These are phyloP conservation scores for Bryoerythrophyllum caledonicum DNA, from an alignment of 225 moss, liverwort and hornwort species.

Conservation along the genomic window DNA sequence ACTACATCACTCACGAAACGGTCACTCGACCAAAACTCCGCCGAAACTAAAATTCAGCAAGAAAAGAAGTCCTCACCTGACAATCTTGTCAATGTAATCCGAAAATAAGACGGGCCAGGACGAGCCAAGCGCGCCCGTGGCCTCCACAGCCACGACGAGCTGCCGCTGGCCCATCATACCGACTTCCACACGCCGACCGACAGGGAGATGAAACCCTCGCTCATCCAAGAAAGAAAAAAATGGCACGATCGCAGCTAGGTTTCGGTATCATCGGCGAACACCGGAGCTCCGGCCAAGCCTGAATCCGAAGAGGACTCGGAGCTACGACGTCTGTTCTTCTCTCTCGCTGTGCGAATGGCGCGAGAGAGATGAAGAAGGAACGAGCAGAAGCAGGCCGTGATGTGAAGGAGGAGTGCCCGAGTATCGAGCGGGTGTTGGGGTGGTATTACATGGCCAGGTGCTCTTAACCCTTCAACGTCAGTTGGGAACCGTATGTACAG, in stretches of 20 bases:
- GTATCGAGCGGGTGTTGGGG: not conserved
- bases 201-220: not conserved
- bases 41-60: not conserved
- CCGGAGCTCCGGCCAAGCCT: not conserved
- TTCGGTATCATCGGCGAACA: not conserved
- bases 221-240: not conserved
- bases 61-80: conserved; percentile 57
- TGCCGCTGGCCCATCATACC: conserved; percentile 62
- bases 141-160: conserved; percentile 87
- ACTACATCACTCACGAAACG: not conserved
- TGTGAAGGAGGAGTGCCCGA: not conserved
- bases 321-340: not conserved
- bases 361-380: not conserved
- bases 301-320: too few species aligned
- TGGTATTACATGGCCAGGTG: not conserved
- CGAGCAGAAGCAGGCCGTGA: not conserved
- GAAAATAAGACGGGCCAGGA: conserved; percentile 64
- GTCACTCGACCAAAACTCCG: not conserved
- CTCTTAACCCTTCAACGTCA: too few species aligned
- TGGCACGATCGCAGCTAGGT: conserved; percentile 28
- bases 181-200: not conserved
- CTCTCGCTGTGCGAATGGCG: not conserved
- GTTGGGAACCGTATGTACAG: too few species aligned
- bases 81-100: conserved; percentile 90
- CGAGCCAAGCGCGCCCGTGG: conserved; percentile 82